These are phyloP conservation scores for Raddia guianensis DNA, from an alignment of 176 grass and related monocot species.

Conservation along the genomic window DNA sequence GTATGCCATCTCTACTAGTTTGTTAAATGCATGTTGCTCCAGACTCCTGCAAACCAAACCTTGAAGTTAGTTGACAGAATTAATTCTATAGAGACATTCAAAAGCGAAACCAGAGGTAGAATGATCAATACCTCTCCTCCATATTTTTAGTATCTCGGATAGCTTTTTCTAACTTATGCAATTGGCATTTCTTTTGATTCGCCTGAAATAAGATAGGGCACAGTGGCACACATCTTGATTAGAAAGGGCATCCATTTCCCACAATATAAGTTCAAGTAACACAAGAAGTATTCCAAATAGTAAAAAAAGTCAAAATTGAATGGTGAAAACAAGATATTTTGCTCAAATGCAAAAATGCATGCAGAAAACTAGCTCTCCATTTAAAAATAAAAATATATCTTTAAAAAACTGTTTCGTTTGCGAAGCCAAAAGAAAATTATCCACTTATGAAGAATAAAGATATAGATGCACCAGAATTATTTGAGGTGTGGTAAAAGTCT, in stretches of 20 bases:
- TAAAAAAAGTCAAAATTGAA: constrained; percentile 27
- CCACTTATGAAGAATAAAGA: constrained; percentile 7
- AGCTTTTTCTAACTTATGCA: constrained; percentile 59
- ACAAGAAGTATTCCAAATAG: neutral
- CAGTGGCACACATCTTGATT: constrained; percentile 4
- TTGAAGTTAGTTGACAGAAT: constrained; percentile 29
- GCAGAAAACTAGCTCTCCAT: neutral
- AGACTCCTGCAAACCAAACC: constrained; percentile 56
- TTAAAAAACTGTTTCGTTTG: neutral
- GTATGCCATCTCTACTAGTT: constrained; percentile 66
- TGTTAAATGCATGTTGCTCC: constrained; percentile 64
- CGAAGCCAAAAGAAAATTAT: constrained; percentile 26
- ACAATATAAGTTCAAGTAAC: constrained; percentile 14
- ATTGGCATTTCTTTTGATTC: constrained; percentile 51
- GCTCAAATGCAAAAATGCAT: neutral
- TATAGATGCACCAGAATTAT: neutral
- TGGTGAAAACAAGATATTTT: constrained; percentile 6
- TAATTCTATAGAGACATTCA: neutral
- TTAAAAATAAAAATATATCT: neutral
- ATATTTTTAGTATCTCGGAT: constrained; percentile 58
- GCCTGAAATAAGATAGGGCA: constrained; percentile 48
- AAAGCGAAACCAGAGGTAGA: constrained; percentile 16
- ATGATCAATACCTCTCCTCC: constrained; percentile 60
- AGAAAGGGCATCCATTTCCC: constrained; percentile 25
- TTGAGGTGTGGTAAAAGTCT: neutral